Base-by-base conservation (phyloP, 768 basidiomycete genomes). In the Floccularia luteovirens region DNA sequence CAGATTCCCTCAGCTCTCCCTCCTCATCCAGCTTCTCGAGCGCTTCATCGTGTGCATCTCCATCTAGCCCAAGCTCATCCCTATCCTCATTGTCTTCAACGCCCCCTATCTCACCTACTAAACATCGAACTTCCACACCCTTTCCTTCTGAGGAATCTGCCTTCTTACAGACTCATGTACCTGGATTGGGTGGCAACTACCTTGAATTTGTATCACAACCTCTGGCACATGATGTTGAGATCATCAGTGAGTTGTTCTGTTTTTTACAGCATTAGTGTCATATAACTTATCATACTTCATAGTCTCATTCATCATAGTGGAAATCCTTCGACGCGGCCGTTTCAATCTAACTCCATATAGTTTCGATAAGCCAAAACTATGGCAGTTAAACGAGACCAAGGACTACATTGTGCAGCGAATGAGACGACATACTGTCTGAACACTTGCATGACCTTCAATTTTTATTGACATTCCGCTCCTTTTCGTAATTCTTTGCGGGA, bases 241-340 rank as follows among this genome's bases (percentile, higher is more conserved):
- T 79, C 14, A 73, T 79, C 40, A 58, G 75, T 75, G 43, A 43
- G 69, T 52, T 20, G 32, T 24, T 22, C 21, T 44, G 38, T 17
- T 23, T 39, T 39, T 36, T 8, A 14, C 14, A 24, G 20, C 34
- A 31, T 33, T 43, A 23, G 30, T 40, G 13, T 12, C 6, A 21
- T 38, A 55, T 28, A 63, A 43, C 16, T 3, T 4, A 10, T 8
- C 20, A 34, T 34, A 8, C 7, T 24, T 11, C 16, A 22, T 6
- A 77, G 77, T 79, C 5, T 76, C 75, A 11, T 79, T 79, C 54
- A 60, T 81, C 24, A 69, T 81, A 58, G 72, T 81, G 67, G 78
- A 81, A 52, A 73, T 79, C 23, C 53, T 81, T 12, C 75, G 78
- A 21, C 69, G 77, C 34, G 72, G 75, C 30, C 71, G 75, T 24